Percentiles rank a stretch among this genome's conserved stretches.
phyloP scores from a whole-genome alignment of 2,329 filamentous ascomycete species.

The Colletotrichum godetiae region DNA sequence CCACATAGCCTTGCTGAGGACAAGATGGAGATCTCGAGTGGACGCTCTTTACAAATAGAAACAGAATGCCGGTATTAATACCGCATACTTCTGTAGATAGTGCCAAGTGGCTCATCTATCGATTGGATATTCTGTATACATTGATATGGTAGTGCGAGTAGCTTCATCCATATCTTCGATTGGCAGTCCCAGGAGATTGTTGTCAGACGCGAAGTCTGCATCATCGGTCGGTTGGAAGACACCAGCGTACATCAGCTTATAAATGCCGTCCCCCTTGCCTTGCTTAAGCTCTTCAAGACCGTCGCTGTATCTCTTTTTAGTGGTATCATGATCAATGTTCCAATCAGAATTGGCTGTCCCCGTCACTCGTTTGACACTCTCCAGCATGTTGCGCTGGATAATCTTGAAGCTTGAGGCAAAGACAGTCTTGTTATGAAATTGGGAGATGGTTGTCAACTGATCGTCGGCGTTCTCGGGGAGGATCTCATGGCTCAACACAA shows the following conservation, averaged over 20 bases:
- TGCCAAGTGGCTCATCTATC: too few relatives aligned
- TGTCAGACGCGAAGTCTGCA: constrained; percentile 45
- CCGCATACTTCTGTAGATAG: background rate
- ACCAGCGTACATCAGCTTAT: constrained; percentile 40
- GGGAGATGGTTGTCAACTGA: constrained; percentile 30
- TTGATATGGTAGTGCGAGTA: constrained; percentile 45
- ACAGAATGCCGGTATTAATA: background rate
- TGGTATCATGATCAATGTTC: constrained; percentile 51
- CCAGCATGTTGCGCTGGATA: constrained; percentile 73
- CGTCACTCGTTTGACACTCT: constrained; percentile 67
- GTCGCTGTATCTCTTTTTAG: constrained; percentile 59
- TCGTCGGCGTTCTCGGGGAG: background rate
- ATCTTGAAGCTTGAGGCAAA: constrained; percentile 67
- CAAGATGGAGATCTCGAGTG: too few relatives aligned
- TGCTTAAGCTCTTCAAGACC: constrained; percentile 56
- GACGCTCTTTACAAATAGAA: too few relatives aligned
- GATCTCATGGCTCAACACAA: constrained; percentile 52
- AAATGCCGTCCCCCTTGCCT: constrained; percentile 55
- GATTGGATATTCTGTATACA: background rate
- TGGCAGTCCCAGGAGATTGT: constrained; percentile 65
- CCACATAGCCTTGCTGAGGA: too few relatives aligned
- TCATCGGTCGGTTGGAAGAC: constrained; percentile 16
- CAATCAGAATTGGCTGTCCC: constrained; percentile 70
- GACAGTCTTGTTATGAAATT: constrained; percentile 56
- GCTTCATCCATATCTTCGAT: constrained; percentile 68